Percentiles rank a stretch among this genome's conserved stretches.
Conservation (phyloP, 441 rosid genomes). For the Iberis amara region DNA sequence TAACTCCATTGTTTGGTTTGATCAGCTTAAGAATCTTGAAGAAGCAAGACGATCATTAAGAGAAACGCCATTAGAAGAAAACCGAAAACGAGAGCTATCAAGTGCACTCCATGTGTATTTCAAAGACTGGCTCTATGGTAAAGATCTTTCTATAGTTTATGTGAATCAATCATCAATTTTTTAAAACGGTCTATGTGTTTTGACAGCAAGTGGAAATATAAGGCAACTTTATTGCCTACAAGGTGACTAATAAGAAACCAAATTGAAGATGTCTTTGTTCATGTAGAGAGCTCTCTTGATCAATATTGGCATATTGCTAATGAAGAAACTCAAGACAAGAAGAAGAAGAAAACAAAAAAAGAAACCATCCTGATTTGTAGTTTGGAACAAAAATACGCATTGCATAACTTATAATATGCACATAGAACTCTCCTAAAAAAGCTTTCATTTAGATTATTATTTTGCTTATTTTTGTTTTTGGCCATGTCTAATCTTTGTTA, state of each 20-base stretch:
- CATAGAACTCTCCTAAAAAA: conserved; percentile 5
- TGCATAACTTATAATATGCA: conserved; percentile 14
- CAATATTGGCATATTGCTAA: conserved; percentile 20
- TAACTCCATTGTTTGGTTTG: not conserved
- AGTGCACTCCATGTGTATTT: not conserved
- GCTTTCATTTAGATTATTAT: conserved; percentile 15
- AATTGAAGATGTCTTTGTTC: conserved; percentile 11
- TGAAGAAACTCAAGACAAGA: conserved; percentile 6
- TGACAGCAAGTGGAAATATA: conserved; percentile 76
- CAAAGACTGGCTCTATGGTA: conserved; percentile 75
- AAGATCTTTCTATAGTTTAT: not conserved
- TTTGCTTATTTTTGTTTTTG: not conserved
- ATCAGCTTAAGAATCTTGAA: conserved; percentile 45
- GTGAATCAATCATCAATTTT: not conserved
- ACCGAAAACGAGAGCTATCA: not conserved
- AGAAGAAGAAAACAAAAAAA: conserved; percentile 1
- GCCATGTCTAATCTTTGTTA: conserved; percentile 13
- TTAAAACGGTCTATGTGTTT: conserved; percentile 9
- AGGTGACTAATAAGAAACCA: conserved; percentile 45
- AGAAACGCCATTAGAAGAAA: not conserved
- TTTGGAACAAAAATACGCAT: conserved; percentile 7
- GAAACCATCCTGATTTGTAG: conserved; percentile 22
- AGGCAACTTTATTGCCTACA: conserved; percentile 93
- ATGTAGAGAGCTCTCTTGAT: conserved; percentile 22
- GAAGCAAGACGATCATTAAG: not conserved